A percentile compares a stretch with the other conserved stretches of the same genome.
These are phyloP conservation scores for Botrytis medusae DNA, from an alignment of 2,329 filamentous ascomycete genomes.

Conservation along the genomic window DNA sequence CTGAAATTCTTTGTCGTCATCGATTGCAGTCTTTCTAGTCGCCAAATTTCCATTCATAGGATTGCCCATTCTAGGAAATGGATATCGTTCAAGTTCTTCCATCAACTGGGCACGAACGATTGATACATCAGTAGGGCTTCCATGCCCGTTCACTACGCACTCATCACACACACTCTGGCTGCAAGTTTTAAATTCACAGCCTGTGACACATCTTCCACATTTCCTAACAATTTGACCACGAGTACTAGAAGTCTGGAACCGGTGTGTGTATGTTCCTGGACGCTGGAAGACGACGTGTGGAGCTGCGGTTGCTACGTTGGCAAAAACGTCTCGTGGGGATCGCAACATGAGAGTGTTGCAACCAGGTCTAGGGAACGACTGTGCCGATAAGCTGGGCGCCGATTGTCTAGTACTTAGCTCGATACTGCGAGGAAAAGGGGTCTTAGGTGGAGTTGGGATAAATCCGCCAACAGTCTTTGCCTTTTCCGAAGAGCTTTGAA, in stretches of 20 bases:
- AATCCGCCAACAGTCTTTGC: neutral
- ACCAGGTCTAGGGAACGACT: neutral
- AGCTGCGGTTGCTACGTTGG: neutral
- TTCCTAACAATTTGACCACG: neutral
- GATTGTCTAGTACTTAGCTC: neutral
- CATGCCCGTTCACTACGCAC: neutral
- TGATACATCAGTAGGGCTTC: neutral
- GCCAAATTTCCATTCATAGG: neutral
- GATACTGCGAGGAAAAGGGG: neutral
- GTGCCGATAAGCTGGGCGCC: neutral
- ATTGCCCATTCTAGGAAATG: neutral
- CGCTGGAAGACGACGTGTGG: neutral
- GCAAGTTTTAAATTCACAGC: neutral
- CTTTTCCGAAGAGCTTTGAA: neutral
- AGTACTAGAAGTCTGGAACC: neutral
- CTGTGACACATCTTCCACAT: neutral
- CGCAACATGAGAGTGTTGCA: neutral
- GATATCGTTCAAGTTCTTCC: neutral
- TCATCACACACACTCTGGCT: neutral
- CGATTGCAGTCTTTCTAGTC: neutral
- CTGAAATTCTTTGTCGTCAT: neutral
- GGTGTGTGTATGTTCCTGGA: neutral
- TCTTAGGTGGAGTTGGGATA: neutral
- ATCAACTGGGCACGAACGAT: neutral
- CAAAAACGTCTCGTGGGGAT: neutral